phyloP scores from a whole-genome alignment of 73 alveolate species.

The Symbiodinium natans region DNA sequence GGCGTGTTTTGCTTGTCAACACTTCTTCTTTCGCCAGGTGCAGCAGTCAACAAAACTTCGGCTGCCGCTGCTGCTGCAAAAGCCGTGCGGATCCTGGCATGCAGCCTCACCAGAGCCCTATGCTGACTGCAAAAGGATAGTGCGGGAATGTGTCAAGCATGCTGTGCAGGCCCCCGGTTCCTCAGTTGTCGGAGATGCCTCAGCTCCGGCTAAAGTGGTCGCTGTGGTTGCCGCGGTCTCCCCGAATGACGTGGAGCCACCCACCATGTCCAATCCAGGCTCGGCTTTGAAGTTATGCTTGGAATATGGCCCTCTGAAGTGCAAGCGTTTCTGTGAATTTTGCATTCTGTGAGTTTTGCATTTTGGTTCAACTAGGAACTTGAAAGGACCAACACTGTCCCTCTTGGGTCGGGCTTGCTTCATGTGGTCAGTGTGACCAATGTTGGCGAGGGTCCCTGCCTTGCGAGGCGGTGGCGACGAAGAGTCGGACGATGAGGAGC shows the following conservation, averaged over 20 bases:
- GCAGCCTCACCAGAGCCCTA: background rate
- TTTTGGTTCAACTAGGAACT: no score
- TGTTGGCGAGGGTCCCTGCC: no score
- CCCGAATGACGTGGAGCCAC: conserved; percentile 81
- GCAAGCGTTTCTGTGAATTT: no score
- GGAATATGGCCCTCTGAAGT: no score
- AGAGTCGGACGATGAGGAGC: conserved; percentile 84
- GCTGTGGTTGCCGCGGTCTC: conserved; percentile 91
- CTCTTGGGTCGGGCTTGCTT: no score
- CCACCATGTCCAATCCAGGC: conserved; percentile 93
- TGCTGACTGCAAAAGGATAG: no score
- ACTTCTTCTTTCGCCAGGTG: background rate
- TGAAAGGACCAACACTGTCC: no score
- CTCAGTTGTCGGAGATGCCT: conserved; percentile 26
- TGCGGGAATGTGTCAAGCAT: background rate
- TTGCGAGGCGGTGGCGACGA: conserved; percentile 85
- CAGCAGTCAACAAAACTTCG: background rate
- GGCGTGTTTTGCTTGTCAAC: no score
- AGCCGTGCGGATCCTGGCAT: background rate
- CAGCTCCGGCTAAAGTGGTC: conserved; percentile 76
- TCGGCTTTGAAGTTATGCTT: background rate
- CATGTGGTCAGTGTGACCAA: no score
- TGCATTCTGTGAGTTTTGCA: no score
- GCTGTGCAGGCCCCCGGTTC: background rate
- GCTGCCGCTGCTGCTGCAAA: background rate